Evolutionary conservation across 176 grass and related monocot species (phyloP), one percentile per base, ranked within the genome.

Genomic region (Carex pumila): DNA sequence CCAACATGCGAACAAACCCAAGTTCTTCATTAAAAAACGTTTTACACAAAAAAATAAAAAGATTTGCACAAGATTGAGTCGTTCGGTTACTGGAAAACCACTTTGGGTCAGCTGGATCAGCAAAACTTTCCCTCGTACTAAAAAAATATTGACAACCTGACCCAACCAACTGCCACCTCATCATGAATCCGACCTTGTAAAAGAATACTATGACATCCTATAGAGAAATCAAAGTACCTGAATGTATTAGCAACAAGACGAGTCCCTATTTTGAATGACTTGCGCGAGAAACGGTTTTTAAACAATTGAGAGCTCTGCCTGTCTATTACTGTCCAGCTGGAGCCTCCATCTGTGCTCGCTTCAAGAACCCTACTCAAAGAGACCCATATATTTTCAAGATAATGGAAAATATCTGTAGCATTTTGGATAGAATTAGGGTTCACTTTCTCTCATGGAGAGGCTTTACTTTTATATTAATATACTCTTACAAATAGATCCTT

Each of bases 291-390:
- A 69, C 95, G 92, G 10, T 66, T 85, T 47, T 86, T 61, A 13
- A 98, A 98, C 56, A 88, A 85, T 79, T 89, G 87, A 85, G 86
- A 95, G 47, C 39, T 95, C 78, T 71, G 84, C 39, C 67, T 58
- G 70, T 99, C 93, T 82, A 95, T 85, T 65, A 84, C 18, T 66
- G 71, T 85, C 96, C 93, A 99, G 63, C 83, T 91, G 43, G 88
- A 95, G 65, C 92, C 91, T 88, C 75, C 91, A 17, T 91, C 86
- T 80, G 71, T 4, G 11, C 92, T 98, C 45, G 89, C 89, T 88
- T 98, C 95, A 17, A 98, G 79, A 89, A 98, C 84, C 92, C 95
- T 95, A 86, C 69, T 52, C 13, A 66, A 22, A n/a, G 19, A 85
- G 45, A 80, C 14, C 65, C 19, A 31, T 15, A 30, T 54, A 75